Evolutionary conservation across 2,329 filamentous ascomycete species (phyloP).

Genomic region (Conoideocrella luteorostrata): DNA sequence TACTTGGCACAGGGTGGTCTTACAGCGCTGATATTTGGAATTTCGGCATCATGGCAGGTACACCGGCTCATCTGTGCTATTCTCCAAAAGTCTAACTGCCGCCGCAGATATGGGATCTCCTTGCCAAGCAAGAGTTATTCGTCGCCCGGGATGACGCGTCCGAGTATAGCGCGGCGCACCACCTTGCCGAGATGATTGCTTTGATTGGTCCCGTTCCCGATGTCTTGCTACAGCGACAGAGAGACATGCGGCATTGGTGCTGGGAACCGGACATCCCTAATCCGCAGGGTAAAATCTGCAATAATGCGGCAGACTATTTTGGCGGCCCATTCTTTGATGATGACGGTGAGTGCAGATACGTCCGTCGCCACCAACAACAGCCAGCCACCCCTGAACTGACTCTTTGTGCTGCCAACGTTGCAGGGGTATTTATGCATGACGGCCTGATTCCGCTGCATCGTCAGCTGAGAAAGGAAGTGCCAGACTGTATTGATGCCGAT

Average conservation of each 20-base stretch:
- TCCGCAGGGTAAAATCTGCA: not conserved
- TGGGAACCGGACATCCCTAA: constrained; percentile 1
- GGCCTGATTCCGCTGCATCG: not conserved
- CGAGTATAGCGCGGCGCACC: not conserved
- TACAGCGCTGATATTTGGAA: constrained; percentile 4
- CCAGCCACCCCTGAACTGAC: no score
- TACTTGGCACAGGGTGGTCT: constrained; percentile 3
- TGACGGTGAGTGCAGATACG: not conserved
- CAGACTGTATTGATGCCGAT: not conserved
- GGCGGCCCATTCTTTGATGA: constrained; percentile 3
- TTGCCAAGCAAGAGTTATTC: not conserved
- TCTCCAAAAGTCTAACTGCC: not conserved
- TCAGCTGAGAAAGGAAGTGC: not conserved
- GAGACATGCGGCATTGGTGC: constrained; percentile 1
- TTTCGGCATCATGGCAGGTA: not conserved
- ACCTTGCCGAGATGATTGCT: constrained; percentile 1
- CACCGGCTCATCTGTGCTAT: no score
- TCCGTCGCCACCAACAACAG: no score
- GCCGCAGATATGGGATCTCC: not conserved
- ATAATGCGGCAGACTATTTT: constrained; percentile 1
- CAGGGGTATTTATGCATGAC: not conserved
- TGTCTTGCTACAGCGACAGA: not conserved
- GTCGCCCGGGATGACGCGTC: not conserved
- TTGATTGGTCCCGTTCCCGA: not conserved
- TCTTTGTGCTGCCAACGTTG: no score